Evolutionary conservation across 2,329 filamentous ascomycete genomes (phyloP).

Genomic region (Phaeosphaeriaceae sp.): DNA sequence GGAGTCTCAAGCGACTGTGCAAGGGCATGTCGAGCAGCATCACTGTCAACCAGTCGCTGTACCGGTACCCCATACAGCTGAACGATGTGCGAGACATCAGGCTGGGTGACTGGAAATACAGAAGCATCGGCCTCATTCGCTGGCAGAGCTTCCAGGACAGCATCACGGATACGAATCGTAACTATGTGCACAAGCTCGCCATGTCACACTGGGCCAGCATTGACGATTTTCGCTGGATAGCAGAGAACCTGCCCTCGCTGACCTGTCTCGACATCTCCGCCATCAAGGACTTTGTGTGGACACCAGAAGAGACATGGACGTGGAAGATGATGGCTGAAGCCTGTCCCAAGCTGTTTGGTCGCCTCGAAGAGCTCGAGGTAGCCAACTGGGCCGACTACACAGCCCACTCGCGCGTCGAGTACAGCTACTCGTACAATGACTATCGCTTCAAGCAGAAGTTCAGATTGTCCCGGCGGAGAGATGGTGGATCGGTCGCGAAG

Average conservation of each 20-base stretch:
- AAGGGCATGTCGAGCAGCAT: constrained; percentile 39
- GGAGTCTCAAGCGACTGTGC: constrained; percentile 42
- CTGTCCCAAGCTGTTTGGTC: constrained; percentile 39
- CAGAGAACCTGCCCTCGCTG: constrained; percentile 44
- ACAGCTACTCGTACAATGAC: constrained; percentile 47
- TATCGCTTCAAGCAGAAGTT: constrained; percentile 46
- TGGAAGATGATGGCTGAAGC: constrained; percentile 43
- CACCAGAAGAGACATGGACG: constrained; percentile 46
- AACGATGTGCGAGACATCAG: constrained; percentile 40
- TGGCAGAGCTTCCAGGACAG: constrained; percentile 42
- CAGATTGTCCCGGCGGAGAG: constrained; percentile 41
- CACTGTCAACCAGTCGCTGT: constrained; percentile 41
- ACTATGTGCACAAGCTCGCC: constrained; percentile 43
- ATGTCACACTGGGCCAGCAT: constrained; percentile 46
- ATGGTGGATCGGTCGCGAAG: constrained; percentile 42
- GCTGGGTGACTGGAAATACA: constrained; percentile 45
- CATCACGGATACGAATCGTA: constrained; percentile 41
- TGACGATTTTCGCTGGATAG: constrained; percentile 46
- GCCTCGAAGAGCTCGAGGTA: constrained; percentile 43
- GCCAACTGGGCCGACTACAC: constrained; percentile 48
- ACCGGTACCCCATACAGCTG: constrained; percentile 40
- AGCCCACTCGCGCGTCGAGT: constrained; percentile 45
- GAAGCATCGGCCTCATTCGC: constrained; percentile 29
- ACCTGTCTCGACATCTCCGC: constrained; percentile 42
- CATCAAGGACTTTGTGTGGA: constrained; percentile 49